Base-by-base conservation (phyloP, 2,329 filamentous ascomycete species). In the Rhexocercosporidium sp. region DNA sequence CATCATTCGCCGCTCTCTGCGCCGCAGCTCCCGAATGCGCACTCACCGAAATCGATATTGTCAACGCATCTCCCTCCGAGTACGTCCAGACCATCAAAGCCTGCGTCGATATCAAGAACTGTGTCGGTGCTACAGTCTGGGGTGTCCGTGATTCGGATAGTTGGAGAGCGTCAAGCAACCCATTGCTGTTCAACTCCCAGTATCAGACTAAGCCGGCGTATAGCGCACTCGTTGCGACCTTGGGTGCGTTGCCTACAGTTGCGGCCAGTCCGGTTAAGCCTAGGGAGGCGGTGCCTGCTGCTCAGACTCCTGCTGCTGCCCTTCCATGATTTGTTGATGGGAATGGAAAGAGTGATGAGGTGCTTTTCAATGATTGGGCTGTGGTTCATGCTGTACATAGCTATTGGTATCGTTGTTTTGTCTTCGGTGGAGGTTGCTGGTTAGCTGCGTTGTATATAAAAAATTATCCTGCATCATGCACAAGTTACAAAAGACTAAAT, bases 11-110 rank as follows among this genome's bases (percentile, higher is more conserved):
- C 14, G 85, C 87, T 27, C 80, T 91, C 66, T 79, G 83, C 73
- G 79, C 80, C 0, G 81, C 90, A n/a, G 87, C 85, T 25, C 59
- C 70, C 4, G 88, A 91, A 74, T 83, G 90, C 41, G 88, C 89
- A 7, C 82, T 91, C 61, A 91, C 89, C 0, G 89, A 91, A 79
- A 82, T 91, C 25, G 90, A 92, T 73, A 91, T 92, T 73, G 83
- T 84, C 60, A 80, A 81, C 20, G 87, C 86, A 8, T 79, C 83
- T n/a, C 71, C 83, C 1, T 22, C 61, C 4, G 71, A 73, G 27
- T 73, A 73, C 53, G 67, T 72, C 27, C 46, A 65, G 22, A 73
- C 75, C 34, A 70, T 73, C 20, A 72, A 73, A 4, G 76, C 76
- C 1, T 78, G 77, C 60, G 47, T 77, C 56, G 69, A 71, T 46